These are phyloP conservation scores for Dryas drummondii DNA, from an alignment of 306 rosid species.

Conservation along the genomic window DNA sequence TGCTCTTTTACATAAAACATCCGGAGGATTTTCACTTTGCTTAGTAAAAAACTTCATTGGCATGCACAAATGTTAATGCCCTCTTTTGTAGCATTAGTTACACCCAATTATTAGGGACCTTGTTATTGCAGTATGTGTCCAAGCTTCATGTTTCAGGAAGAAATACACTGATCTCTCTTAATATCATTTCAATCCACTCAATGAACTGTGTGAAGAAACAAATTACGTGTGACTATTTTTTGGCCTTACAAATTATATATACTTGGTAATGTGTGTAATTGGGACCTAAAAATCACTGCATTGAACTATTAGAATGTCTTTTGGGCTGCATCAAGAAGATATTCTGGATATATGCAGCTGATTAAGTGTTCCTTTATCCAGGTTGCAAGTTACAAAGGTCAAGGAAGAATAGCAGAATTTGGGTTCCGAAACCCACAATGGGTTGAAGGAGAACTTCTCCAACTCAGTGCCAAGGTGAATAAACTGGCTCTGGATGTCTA, in stretches of 20 bases:
- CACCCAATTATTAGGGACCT: neutral
- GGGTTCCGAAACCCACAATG: conserved; percentile 85
- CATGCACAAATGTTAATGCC: neutral
- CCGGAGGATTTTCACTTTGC: neutral
- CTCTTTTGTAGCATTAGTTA: neutral
- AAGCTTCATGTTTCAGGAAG: neutral
- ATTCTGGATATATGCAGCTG: conserved; percentile 24
- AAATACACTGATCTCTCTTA: neutral
- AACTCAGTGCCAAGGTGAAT: conserved; percentile 89
- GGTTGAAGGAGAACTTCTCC: conserved; percentile 98
- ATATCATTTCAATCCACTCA: too few species aligned
- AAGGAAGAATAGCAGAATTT: conserved; percentile 88
- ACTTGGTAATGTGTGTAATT: neutral
- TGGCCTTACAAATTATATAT: neutral
- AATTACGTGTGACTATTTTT: neutral
- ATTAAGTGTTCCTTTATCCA: conserved; percentile 33
- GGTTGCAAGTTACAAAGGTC: conserved; percentile 92
- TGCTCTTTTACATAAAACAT: neutral
- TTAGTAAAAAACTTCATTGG: neutral
- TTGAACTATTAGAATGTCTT: neutral
- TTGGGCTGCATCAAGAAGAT: conserved; percentile 13
- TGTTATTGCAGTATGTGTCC: neutral
- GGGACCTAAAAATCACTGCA: neutral
- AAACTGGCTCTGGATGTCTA: conserved; percentile 9
- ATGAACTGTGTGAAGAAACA: neutral